Percentiles rank a stretch among this genome's conserved stretches.
phyloP scores from a whole-genome alignment of 805 yeast genomes.

The Candida bentonensis region DNA sequence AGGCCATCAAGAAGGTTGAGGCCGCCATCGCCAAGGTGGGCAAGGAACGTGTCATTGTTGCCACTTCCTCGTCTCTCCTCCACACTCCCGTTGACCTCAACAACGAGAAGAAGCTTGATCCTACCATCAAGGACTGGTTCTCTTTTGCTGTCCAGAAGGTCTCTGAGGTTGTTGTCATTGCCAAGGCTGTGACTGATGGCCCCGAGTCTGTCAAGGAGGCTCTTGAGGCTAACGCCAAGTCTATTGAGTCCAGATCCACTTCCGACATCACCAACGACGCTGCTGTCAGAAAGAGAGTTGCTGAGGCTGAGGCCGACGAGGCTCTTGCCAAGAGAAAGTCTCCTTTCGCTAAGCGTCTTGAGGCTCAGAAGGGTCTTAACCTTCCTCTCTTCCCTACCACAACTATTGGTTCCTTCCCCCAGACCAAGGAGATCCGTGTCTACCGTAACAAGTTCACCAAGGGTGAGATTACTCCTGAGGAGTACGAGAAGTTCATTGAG shows the following conservation, averaged over 20 bases:
- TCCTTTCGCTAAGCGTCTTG: conserved; percentile 77
- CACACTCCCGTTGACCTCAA: conserved; percentile 97
- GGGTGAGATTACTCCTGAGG: conserved; percentile 91
- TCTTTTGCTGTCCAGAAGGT: conserved; percentile 97
- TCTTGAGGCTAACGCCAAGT: conserved; percentile 74
- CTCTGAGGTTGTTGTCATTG: conserved; percentile 76
- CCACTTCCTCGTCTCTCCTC: conserved; percentile 91
- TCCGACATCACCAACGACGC: conserved; percentile 86
- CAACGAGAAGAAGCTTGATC: conserved; percentile 81
- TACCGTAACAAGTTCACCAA: conserved; percentile 96
- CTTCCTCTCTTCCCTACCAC: conserved; percentile 99
- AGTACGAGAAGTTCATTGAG: conserved; percentile 92
- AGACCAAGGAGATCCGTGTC: conserved; percentile 97
- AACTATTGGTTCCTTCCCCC: conserved; percentile 99
- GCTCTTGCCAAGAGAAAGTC: conserved; percentile 65
- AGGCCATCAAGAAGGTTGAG: conserved; percentile 69
- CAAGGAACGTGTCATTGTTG: conserved; percentile 59
- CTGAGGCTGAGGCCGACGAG: conserved; percentile 53
- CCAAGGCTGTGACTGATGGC: conserved; percentile 70
- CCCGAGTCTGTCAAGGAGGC: conserved; percentile 56
- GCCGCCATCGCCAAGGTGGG: conserved; percentile 79
- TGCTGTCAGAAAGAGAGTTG: conserved; percentile 77
- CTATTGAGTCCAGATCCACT: conserved; percentile 71
- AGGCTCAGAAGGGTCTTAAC: conserved; percentile 78
- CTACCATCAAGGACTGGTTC: conserved; percentile 93